A percentile compares a stretch with the other conserved stretches of the same genome.
These are phyloP conservation scores for Dictyostelium firmibasis DNA, from an alignment of 78 protist genomes.

Conservation along the genomic window DNA sequence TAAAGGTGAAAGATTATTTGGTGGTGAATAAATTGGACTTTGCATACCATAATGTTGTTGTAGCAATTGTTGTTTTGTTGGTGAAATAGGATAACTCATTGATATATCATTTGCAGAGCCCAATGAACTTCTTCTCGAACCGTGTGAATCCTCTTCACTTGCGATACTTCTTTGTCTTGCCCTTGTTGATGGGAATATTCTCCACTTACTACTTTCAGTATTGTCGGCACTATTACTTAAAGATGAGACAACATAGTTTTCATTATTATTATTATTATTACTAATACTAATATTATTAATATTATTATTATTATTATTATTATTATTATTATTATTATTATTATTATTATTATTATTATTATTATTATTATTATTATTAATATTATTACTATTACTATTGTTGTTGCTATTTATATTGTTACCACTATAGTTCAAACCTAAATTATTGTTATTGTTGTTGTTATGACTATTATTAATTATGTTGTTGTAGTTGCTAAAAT, in stretches of 20 bases:
- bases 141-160: background rate
- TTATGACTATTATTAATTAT: background rate
- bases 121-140: background rate
- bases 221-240: background rate
- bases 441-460: background rate
- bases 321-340: conserved; percentile 8
- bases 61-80: background rate
- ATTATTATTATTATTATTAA: background rate
- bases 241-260: background rate
- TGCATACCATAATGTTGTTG: background rate
- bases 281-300: background rate
- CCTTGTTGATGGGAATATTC: background rate
- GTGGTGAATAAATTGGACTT: background rate
- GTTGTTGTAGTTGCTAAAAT: background rate
- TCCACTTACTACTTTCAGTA: background rate
- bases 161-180: background rate
- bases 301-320: conserved; percentile 19
- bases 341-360: background rate
- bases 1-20: background rate
- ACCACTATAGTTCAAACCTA: background rate
- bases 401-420: background rate
- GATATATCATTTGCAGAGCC: background rate
- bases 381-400: background rate
- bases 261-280: background rate
- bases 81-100: background rate